These are phyloP conservation scores for Solioccasus polychromus DNA, from an alignment of 768 basidiomycete species.

Conservation along the genomic window DNA sequence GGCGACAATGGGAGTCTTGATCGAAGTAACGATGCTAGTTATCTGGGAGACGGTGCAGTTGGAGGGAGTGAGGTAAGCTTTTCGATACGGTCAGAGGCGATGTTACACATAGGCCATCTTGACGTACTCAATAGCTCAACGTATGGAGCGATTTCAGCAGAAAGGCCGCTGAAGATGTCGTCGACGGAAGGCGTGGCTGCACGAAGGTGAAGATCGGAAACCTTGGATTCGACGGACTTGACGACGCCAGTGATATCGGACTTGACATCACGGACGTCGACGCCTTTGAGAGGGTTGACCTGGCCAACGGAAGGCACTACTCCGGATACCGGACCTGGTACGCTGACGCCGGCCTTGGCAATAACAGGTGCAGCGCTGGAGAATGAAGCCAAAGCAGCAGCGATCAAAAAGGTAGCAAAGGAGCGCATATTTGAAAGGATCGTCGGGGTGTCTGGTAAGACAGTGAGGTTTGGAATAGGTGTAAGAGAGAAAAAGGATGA, in stretches of 20 bases:
- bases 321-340: no score
- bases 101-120: neutral
- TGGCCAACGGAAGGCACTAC: neutral
- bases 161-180: constrained; percentile 24
- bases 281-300: neutral
- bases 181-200: constrained; percentile 17
- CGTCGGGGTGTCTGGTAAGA: constrained; percentile 25
- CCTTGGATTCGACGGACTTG: neutral
- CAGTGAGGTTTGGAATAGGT: neutral
- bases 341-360: neutral
- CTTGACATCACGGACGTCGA: neutral
- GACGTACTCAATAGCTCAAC: constrained; percentile 28
- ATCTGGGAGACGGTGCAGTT: constrained; percentile 25
- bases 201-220: neutral
- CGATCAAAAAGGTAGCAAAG: constrained; percentile 26
- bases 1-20: constrained; percentile 22
- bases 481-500: constrained; percentile 10
- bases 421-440: constrained; percentile 39
- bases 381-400: constrained; percentile 30
- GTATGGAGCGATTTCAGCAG: constrained; percentile 13
- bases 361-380: constrained; percentile 21
- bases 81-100: constrained; percentile 1
- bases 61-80: constrained; percentile 23
- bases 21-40: constrained; percentile 16
- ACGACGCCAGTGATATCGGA: neutral